Evolutionary conservation across 495 filamentous ascomycete genomes (phyloP).

Genomic region (Terfezia boudieri): DNA sequence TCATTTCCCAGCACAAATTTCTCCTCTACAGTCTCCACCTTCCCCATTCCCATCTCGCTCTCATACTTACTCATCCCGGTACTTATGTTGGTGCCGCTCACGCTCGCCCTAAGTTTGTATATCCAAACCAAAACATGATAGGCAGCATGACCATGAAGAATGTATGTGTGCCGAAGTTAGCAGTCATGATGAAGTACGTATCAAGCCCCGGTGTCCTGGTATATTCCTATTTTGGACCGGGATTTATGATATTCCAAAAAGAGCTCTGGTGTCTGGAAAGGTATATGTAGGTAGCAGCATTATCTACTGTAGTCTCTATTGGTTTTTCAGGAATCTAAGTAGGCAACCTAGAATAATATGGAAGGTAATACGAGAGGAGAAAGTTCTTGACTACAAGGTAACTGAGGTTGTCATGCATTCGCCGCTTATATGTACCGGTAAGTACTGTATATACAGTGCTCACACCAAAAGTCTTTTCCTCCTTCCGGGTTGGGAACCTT

Average conservation of each 20-base stretch:
- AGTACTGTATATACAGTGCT: too few species aligned
- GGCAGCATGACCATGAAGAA: constrained; percentile 93
- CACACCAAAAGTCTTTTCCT: constrained; percentile 65
- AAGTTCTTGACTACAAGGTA: too few species aligned
- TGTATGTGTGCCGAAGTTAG: constrained; percentile 92
- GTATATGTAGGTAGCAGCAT: too few species aligned
- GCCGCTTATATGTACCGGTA: too few species aligned
- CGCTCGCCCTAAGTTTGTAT: constrained; percentile 58
- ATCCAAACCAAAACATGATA: constrained; percentile 88
- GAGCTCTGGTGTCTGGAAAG: constrained; percentile 5
- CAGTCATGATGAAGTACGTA: constrained; percentile 86
- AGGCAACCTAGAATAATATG: too few species aligned
- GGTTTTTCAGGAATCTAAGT: too few species aligned
- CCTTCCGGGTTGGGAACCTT: too few species aligned
- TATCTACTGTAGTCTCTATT: too few species aligned
- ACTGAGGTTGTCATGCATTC: too few species aligned
- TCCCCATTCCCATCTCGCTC: neutral
- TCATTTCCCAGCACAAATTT: neutral
- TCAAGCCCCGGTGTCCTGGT: constrained; percentile 63
- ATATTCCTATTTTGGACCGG: constrained; percentile 7
- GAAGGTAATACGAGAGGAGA: too few species aligned
- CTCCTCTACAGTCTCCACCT: neutral
- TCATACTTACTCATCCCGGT: neutral
- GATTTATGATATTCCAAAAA: neutral
- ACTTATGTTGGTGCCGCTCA: constrained; percentile 22